Conservation (phyloP, 179 eudicot species). For the Spergularia azorica region DNA sequence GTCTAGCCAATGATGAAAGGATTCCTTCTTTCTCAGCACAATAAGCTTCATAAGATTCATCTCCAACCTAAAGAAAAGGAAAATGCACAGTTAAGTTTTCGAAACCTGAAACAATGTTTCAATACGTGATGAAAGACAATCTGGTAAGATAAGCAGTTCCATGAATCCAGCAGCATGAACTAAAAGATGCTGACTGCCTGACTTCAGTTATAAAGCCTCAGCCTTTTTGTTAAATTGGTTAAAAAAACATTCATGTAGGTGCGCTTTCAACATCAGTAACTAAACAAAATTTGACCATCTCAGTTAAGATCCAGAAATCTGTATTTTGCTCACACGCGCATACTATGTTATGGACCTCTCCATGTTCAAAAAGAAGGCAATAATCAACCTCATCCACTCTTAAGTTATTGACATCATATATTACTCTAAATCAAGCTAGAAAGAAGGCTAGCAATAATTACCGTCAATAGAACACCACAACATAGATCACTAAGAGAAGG, state of each 20-base stretch:
- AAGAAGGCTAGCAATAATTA: neutral
- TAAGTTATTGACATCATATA: too few species aligned
- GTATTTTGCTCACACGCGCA: too few species aligned
- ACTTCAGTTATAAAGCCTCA: neutral
- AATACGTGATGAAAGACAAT: neutral
- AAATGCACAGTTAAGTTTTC: neutral
- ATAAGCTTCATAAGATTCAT: slow-evolving; percentile 81
- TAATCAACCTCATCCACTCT: neutral
- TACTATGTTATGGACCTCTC: neutral
- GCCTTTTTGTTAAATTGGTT: neutral
- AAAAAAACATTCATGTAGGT: neutral
- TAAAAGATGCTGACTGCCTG: neutral
- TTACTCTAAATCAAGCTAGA: too few species aligned
- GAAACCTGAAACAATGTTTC: neutral
- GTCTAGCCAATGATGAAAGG: slow-evolving; percentile 80
- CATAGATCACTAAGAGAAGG: neutral
- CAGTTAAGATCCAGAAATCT: too few species aligned
- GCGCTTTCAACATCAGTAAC: neutral
- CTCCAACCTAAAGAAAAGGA: slow-evolving; percentile 60
- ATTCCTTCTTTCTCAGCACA: slow-evolving; percentile 83
- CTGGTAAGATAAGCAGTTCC: neutral
- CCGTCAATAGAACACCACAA: neutral
- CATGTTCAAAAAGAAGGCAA: neutral
- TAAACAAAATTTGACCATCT: too few species aligned
- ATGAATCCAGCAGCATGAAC: neutral